Evolutionary conservation across 2,329 filamentous ascomycete species (phyloP).

Genomic region (Ophiobolus disseminans): DNA sequence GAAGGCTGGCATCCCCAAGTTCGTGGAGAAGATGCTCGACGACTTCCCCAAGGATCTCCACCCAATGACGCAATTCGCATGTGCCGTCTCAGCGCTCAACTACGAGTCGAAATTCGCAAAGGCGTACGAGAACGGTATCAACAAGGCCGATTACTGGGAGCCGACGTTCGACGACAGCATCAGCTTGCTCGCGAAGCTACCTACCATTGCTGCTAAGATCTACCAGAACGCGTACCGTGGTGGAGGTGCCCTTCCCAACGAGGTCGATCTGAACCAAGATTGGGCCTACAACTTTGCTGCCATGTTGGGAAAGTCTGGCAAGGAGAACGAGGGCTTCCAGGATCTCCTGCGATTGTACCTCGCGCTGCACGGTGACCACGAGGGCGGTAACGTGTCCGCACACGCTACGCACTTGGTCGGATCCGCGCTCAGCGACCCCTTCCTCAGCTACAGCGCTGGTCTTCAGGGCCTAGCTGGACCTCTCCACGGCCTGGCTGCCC

Average conservation of each 20-base stretch:
- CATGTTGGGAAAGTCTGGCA: slow-evolving; percentile 88
- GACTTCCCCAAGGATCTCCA: slow-evolving; percentile 88
- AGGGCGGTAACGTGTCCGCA: slow-evolving; percentile 96
- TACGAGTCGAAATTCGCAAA: slow-evolving; percentile 93
- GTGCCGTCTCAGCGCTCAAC: slow-evolving; percentile 94
- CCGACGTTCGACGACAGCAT: slow-evolving; percentile 96
- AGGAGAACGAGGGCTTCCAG: slow-evolving; percentile 91
- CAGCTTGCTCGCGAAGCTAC: slow-evolving; percentile 91
- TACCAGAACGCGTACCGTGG: slow-evolving; percentile 87
- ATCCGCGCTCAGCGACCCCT: slow-evolving; percentile 91
- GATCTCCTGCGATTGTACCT: slow-evolving; percentile 93
- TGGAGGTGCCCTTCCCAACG: slow-evolving; percentile 75
- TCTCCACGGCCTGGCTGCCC: slow-evolving; percentile 88
- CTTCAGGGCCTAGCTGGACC: slow-evolving; percentile 95
- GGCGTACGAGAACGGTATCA: slow-evolving; percentile 86
- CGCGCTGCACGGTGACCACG: slow-evolving; percentile 95
- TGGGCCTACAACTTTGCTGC: slow-evolving; percentile 99
- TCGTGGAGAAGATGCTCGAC: slow-evolving; percentile 87
- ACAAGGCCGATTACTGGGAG: slow-evolving; percentile 99
- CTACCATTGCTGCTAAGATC: slow-evolving; percentile 95
- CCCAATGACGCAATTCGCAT: slow-evolving; percentile 98
- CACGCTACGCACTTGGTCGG: slow-evolving; percentile 95
- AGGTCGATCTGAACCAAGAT: slow-evolving; percentile 84
- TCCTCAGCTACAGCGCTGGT: slow-evolving; percentile 94
- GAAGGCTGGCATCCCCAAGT: slow-evolving; percentile 80